These are phyloP conservation scores for Aspergillus hiratsukae DNA, from an alignment of 2,329 filamentous ascomycete genomes.

Conservation along the genomic window DNA sequence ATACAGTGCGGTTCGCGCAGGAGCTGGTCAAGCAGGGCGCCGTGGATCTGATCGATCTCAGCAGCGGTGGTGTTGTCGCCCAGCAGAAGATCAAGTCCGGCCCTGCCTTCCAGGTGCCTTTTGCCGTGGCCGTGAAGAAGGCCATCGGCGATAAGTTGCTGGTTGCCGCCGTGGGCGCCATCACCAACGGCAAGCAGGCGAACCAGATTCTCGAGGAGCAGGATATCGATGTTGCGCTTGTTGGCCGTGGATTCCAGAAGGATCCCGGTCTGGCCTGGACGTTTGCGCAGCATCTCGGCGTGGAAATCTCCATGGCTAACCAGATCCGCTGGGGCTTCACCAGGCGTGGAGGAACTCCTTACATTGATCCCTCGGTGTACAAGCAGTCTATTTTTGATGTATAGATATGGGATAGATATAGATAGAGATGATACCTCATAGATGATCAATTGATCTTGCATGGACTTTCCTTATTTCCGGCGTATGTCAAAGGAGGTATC, in stretches of 20 bases:
- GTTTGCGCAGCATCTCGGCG: constrained; percentile 66
- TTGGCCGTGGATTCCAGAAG: constrained; percentile 73
- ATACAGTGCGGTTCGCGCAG: constrained; percentile 60
- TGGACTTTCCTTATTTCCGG: neutral
- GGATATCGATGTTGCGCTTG: constrained; percentile 64
- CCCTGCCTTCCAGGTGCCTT: constrained; percentile 68
- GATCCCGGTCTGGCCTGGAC: constrained; percentile 74
- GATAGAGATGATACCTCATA: neutral
- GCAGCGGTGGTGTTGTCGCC: constrained; percentile 66
- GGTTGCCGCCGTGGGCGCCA: constrained; percentile 70
- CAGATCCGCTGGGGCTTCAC: constrained; percentile 62
- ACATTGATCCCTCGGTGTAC: constrained; percentile 16
- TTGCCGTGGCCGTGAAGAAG: constrained; percentile 67
- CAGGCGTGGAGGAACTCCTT: constrained; percentile 14
- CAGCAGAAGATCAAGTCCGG: constrained; percentile 42
- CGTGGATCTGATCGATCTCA: constrained; percentile 80
- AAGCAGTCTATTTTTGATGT: constrained; percentile 18
- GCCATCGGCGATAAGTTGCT: constrained; percentile 67
- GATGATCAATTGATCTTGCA: neutral
- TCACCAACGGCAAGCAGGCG: constrained; percentile 66
- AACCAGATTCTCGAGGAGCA: constrained; percentile 53
- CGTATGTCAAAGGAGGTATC: neutral
- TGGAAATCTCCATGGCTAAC: constrained; percentile 66
- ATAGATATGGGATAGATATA: constrained; percentile 4
- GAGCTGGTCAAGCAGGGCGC: constrained; percentile 63